These are phyloP conservation scores for Ceratobasidium sp. DNA, from an alignment of 1,284 basidiomycete genomes.

Conservation along the genomic window DNA sequence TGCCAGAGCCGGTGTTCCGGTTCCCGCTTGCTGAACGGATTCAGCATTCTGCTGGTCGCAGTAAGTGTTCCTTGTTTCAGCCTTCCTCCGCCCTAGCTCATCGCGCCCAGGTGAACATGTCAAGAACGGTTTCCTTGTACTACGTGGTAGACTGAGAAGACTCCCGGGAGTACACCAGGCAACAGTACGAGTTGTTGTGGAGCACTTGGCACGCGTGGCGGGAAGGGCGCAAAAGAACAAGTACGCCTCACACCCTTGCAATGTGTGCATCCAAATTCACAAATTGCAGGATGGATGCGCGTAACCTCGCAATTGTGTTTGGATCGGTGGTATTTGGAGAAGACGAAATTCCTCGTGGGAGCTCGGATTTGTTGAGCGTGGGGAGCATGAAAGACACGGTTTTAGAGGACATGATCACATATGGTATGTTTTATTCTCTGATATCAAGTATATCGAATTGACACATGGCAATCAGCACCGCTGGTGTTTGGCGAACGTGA, in stretches of 20 bases:
- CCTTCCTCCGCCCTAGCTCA: constrained; percentile 36
- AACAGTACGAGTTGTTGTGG: constrained; percentile 84
- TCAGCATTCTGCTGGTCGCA: constrained; percentile 72
- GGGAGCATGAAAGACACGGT: constrained; percentile 79
- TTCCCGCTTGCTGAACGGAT: constrained; percentile 44
- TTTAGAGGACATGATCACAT: constrained; percentile 84
- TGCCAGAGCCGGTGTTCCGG: constrained; percentile 53
- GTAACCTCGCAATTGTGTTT: constrained; percentile 88
- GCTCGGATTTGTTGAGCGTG: constrained; percentile 71
- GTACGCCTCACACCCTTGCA: neutral
- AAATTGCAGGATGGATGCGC: constrained; percentile 74
- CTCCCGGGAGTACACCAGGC: constrained; percentile 88
- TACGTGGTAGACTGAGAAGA: constrained; percentile 82
- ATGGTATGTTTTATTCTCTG: constrained; percentile 53
- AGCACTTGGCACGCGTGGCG: constrained; percentile 84
- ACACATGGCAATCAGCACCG: constrained; percentile 7
- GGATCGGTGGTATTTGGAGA: constrained; percentile 86
- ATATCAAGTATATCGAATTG: neutral
- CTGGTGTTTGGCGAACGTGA: constrained; percentile 65
- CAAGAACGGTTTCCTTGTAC: constrained; percentile 70
- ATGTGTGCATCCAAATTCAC: neutral
- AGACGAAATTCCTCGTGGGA: constrained; percentile 77
- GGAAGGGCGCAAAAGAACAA: constrained; percentile 79
- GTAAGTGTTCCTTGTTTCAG: constrained; percentile 53
- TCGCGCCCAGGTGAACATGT: constrained; percentile 67